Base-by-base conservation (phyloP, 106 monocot species). In the Platanthera guangdongensis region DNA sequence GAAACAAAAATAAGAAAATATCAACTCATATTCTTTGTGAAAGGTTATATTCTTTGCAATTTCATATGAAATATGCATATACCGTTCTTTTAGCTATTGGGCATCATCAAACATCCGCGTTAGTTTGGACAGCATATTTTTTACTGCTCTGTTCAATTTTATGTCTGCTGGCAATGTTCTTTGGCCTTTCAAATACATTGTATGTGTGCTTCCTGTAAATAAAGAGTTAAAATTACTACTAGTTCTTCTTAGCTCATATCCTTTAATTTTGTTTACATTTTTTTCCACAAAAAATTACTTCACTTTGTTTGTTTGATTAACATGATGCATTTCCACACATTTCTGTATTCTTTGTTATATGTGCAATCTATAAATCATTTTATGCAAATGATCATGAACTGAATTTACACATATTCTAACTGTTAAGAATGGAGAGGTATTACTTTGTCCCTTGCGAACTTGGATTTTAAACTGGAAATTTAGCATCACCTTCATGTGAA, bases 391-490 rank as follows among this genome's bases (percentile, higher is more conserved):
- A 25, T 62, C 15, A 54, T 76, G 84, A 6, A 80, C 53, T 55
- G 77, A 80, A 73, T 84, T 84, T 73, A 84, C 80, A 51, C 84
- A 84, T 74, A 73, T 84, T 52, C 76, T 84, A 48, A 80, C 80
- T 76, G 80, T 84, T 60, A 84, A 84, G 54, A 63, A 77, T 73
- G 80, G 84, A 76, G 84, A 84, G 80, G 84, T 84, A 84, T 68
- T 22, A 10, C 18, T 80, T 53, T 75, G 3, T 7, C 57, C 62
- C 48, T 64, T 12, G 8, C 18, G n/a, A 50, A 50, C 50, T 72
- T 62, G 21, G 18, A 62, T 62, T 21, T 62, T 62, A 21, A 8
- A 14, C 12, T 55, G 55, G 13, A 13, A 55, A 14, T 55, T 55
- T 55, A 55, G 16, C 55, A 55, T 55, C 12, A 55, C 11, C 0